Conservation (phyloP, 164 flowering plant genomes). For the Berberis vulgaris region DNA sequence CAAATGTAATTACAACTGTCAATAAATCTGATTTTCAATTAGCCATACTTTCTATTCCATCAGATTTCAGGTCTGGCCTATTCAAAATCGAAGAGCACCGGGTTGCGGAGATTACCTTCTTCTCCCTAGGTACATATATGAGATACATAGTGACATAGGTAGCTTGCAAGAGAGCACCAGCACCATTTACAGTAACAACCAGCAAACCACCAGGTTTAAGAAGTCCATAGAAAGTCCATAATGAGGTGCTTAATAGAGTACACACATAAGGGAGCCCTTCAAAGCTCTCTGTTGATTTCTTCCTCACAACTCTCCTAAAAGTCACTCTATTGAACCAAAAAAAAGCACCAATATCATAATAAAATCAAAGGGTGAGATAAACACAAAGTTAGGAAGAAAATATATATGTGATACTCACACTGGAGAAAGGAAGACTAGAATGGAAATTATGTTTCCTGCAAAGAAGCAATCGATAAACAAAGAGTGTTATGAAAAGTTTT, state of each 20-base stretch:
- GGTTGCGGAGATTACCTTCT: conserved; percentile 28
- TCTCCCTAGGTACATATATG: conserved; percentile 48
- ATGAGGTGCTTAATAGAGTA: conserved; percentile 49
- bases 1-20: not conserved
- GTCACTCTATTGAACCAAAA: conserved; percentile 34
- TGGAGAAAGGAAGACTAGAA: conserved; percentile 61
- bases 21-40: not conserved
- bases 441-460: conserved; percentile 61
- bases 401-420: conserved; percentile 33
- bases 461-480: not conserved
- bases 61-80: too few relatives aligned
- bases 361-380: not conserved
- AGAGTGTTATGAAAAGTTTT: not conserved
- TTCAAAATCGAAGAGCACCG: too few relatives aligned
- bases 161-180: conserved; percentile 46
- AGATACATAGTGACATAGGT: conserved; percentile 56
- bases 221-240: conserved; percentile 75
- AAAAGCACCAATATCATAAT: not conserved
- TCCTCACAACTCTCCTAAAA: conserved; percentile 49
- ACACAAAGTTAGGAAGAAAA: not conserved
- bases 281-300: conserved; percentile 63
- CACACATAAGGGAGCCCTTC: conserved; percentile 53
- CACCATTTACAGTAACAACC: conserved; percentile 53
- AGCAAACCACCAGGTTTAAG: conserved; percentile 65
- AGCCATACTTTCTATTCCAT: too few relatives aligned